A percentile compares a stretch with the other conserved stretches of the same genome.
These are phyloP conservation scores for Magnaporthales sp. DNA, from an alignment of 2,329 filamentous ascomycete species.

Conservation along the genomic window DNA sequence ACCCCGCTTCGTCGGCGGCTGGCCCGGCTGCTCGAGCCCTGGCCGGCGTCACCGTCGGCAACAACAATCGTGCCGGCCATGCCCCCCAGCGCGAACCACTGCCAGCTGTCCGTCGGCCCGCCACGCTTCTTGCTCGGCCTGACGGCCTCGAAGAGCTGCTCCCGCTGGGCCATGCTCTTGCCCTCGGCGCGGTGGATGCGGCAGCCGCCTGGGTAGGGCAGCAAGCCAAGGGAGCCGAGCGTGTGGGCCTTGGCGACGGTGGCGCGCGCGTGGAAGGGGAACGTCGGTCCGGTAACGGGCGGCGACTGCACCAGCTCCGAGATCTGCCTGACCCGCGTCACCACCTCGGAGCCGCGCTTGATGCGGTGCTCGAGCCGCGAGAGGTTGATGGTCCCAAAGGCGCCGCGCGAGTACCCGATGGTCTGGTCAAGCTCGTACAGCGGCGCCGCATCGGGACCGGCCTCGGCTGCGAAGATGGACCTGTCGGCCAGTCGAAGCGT, in stretches of 20 bases:
- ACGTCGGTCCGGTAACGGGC: neutral
- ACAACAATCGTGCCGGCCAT: neutral
- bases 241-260: neutral
- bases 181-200: neutral
- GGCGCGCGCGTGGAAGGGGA: neutral
- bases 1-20: neutral
- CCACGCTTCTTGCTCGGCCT: neutral
- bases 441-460: neutral
- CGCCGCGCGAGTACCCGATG: neutral
- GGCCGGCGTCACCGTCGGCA: neutral
- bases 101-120: neutral
- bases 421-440: slow-evolving; percentile 3
- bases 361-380: slow-evolving; percentile 5
- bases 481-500: slow-evolving; percentile 2
- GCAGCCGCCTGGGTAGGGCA: neutral
- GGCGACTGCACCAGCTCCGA: neutral
- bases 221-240: neutral
- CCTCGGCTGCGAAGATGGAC: neutral
- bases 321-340: neutral
- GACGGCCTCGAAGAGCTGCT: neutral
- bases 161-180: neutral
- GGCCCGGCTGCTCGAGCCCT: neutral
- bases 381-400: neutral
- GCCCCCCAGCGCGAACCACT: neutral
- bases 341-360: neutral